A percentile compares a stretch with the other conserved stretches of the same genome.
These are phyloP conservation scores for Syncephalastrum racemosum DNA, from an alignment of 371 early-diverging fungal species.

Conservation along the genomic window DNA sequence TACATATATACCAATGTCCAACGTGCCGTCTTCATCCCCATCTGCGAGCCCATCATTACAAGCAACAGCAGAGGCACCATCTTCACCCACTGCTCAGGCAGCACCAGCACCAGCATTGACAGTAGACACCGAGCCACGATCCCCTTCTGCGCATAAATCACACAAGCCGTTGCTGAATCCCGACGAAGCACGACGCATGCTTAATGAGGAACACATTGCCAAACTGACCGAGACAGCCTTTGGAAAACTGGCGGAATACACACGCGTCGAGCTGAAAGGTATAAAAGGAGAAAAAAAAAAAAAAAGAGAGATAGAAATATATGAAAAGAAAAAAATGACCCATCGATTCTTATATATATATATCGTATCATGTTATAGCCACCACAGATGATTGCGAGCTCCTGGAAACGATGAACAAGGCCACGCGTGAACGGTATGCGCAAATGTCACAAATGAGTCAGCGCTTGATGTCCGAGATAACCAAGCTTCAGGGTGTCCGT, in stretches of 20 bases:
- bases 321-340: background rate
- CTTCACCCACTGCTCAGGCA: no score
- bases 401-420: conserved; percentile 59
- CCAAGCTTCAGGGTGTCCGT: conserved; percentile 58
- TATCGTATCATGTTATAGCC: conserved; percentile 25
- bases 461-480: conserved; percentile 59
- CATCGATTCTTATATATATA: background rate
- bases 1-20: no score
- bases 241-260: conserved; percentile 54
- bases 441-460: conserved; percentile 63
- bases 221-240: conserved; percentile 58
- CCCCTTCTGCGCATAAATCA: background rate
- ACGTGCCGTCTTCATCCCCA: no score
- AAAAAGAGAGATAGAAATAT: background rate
- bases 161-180: conserved; percentile 24
- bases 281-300: background rate
- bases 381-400: conserved; percentile 61
- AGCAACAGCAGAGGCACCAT: no score
- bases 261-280: conserved; percentile 58
- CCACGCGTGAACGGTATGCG: conserved; percentile 57
- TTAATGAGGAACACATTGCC: conserved; percentile 52
- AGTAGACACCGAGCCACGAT: background rate
- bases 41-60: no score
- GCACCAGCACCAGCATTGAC: no score
- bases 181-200: conserved; percentile 34